These are phyloP conservation scores for Fusarium nygamai DNA, from an alignment of 2,329 filamentous ascomycete species.

Conservation along the genomic window DNA sequence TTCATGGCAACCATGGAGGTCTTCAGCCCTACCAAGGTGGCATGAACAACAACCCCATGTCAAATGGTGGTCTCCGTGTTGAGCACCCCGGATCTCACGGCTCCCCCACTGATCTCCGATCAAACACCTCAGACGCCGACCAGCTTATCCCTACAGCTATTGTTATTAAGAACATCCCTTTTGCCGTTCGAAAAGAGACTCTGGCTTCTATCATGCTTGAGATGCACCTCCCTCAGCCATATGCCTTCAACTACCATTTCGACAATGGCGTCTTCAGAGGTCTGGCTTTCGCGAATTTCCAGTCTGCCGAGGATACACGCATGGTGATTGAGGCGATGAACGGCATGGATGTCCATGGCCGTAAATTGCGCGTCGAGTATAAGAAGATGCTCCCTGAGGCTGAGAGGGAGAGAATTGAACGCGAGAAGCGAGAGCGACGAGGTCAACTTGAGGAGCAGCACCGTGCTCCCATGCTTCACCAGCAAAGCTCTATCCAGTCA, in stretches of 20 bases:
- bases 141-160: conserved; percentile 98
- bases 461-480: conserved; percentile 79
- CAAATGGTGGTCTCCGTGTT: conserved; percentile 56
- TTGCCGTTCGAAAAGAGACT: conserved; percentile 97
- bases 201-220: conserved; percentile 94
- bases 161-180: conserved; percentile 99
- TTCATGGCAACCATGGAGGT: conserved; percentile 52
- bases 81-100: conserved; percentile 53
- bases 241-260: conserved; percentile 99
- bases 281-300: conserved; percentile 97
- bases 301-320: conserved; percentile 91
- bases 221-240: conserved; percentile 90
- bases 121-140: conserved; percentile 67
- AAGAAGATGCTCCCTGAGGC: conserved; percentile 99
- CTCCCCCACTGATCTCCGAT: conserved; percentile 54
- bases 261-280: conserved; percentile 97
- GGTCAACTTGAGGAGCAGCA: conserved; percentile 98
- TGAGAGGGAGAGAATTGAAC: conserved; percentile 93
- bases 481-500: conserved; percentile 87
- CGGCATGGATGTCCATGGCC: conserved; percentile 92
- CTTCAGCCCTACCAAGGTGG: conserved; percentile 50
- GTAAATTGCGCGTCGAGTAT: conserved; percentile 96
- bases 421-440: conserved; percentile 94
- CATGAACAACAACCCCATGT: conserved; percentile 50
- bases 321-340: conserved; percentile 94